Evolutionary conservation across 129 eudicot species (phyloP).

Genomic region (Helianthus annuus): HanXRQr2.0-SUNRISE NC_035449.2:21240373-21240872

Average conservation of each 20-base stretch:
- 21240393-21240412: too few relatives aligned
- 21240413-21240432: too few relatives aligned
- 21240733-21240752: conserved; percentile 31
- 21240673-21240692: background rate
- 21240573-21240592: conserved; percentile 40
- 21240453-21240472: too few relatives aligned
- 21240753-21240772: conserved; percentile 26
- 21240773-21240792: conserved; percentile 56
- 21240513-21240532: background rate
- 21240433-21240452: too few relatives aligned
- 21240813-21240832: conserved; percentile 53
- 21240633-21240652: conserved; percentile 38
- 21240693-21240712: background rate
- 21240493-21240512: too few relatives aligned
- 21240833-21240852: conserved; percentile 55
- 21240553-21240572: conserved; percentile 50
- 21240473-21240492: too few relatives aligned
- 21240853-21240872: conserved; percentile 16
- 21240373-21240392: too few relatives aligned
- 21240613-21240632: conserved; percentile 57
- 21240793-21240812: conserved; percentile 47
- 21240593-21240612: conserved; percentile 65
- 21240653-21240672: background rate
- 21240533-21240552: conserved; percentile 36
- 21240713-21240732: conserved; percentile 48